Evolutionary conservation across 441 rosid species (phyloP).

Genomic region (Daphne laureola): DNA sequence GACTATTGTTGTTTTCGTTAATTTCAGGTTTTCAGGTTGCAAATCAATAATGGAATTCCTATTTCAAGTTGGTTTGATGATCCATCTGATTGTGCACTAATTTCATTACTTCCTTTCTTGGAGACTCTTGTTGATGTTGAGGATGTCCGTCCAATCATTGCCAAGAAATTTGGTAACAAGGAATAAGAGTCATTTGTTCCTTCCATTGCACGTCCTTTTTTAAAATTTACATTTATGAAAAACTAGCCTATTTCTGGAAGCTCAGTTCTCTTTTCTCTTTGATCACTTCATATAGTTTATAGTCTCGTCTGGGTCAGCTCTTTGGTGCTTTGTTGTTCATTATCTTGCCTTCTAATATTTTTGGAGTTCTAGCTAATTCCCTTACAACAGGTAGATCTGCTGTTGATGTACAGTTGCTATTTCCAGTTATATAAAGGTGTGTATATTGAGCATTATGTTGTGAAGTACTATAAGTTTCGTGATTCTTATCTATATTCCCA

Average conservation of each 20-base stretch:
- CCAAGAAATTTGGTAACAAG: conserved; percentile 88
- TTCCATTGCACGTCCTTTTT: conserved; percentile 39
- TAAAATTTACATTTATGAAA: conserved; percentile 23
- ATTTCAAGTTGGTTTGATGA: conserved; percentile 98
- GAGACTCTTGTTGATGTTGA: conserved; percentile 82
- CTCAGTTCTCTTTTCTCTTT: conserved; percentile 26
- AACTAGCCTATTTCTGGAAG: conserved; percentile 37
- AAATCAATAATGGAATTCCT: conserved; percentile 92
- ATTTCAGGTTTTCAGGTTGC: conserved; percentile 92
- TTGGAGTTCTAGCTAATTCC: conserved; percentile 26
- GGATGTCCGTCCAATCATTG: conserved; percentile 93
- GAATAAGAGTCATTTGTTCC: conserved; percentile 54
- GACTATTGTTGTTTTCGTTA: conserved; percentile 19
- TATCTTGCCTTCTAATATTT: conserved; percentile 23
- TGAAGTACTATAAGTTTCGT: conserved; percentile 33
- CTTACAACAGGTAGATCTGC: conserved; percentile 28
- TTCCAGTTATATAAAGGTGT: conserved; percentile 27
- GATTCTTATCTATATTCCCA: too few species aligned
- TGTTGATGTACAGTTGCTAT: conserved; percentile 39
- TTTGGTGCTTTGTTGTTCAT: conserved; percentile 17
- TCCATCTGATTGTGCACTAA: conserved; percentile 72
- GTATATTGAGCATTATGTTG: conserved; percentile 35
- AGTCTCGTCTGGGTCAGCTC: conserved; percentile 30
- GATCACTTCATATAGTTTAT: conserved; percentile 37
- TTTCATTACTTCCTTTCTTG: conserved; percentile 83